A percentile compares a stretch with the other conserved stretches of the same genome.
phyloP scores from a whole-genome alignment of 495 filamentous ascomycete species.

The Chaetomium fimeti region DNA sequence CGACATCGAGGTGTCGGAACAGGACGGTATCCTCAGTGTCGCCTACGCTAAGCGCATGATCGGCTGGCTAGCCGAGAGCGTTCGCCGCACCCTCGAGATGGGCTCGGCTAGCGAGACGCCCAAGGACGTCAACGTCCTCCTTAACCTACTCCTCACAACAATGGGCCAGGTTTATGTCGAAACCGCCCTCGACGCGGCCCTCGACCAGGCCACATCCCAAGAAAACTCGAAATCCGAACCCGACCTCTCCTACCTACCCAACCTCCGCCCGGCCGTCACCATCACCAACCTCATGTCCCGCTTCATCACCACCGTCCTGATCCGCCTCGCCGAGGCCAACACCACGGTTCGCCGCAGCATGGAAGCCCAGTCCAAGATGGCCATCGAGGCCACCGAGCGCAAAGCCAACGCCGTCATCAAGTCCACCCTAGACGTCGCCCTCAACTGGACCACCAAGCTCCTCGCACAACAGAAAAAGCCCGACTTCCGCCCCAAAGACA shows the following conservation, averaged over 20 bases:
- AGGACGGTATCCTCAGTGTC: constrained; percentile 79
- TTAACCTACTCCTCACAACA: constrained; percentile 78
- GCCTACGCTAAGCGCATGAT: constrained; percentile 93
- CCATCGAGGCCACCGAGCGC: constrained; percentile 75
- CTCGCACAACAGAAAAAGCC: constrained; percentile 81
- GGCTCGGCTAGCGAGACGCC: constrained; percentile 83
- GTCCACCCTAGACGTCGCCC: constrained; percentile 75
- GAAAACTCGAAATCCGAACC: constrained; percentile 79
- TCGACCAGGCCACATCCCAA: constrained; percentile 70
- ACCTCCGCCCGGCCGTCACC: constrained; percentile 75
- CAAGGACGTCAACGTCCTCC: constrained; percentile 85
- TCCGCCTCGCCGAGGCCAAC: constrained; percentile 82
- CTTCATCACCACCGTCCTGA: constrained; percentile 85
- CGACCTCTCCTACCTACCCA: constrained; percentile 78
- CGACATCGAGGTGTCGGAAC: constrained; percentile 85
- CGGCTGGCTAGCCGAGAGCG: constrained; percentile 94
- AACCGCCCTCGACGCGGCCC: constrained; percentile 83
- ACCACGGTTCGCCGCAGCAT: constrained; percentile 86
- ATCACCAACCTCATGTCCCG: constrained; percentile 91
- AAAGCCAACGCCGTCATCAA: constrained; percentile 87
- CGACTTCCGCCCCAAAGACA: constrained; percentile 89
- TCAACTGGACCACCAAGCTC: constrained; percentile 74
- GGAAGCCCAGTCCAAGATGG: constrained; percentile 74
- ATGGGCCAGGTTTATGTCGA: constrained; percentile 96
- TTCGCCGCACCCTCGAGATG: constrained; percentile 88